phyloP scores from a whole-genome alignment of 2,329 filamentous ascomycete genomes.

The Penicillium sp. region DNA sequence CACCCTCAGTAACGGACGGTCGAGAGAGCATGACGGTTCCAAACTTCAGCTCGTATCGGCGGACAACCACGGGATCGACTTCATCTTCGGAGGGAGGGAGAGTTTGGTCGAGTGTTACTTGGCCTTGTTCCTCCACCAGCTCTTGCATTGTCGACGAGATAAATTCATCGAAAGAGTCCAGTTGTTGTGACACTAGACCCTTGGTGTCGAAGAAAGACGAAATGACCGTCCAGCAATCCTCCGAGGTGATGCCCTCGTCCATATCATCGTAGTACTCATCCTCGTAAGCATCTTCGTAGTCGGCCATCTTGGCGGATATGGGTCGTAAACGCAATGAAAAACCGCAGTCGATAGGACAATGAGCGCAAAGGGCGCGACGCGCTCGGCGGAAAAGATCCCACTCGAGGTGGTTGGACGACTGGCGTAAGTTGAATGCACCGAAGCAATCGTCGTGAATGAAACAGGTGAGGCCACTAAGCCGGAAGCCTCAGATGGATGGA shows the following conservation, averaged over 20 bases:
- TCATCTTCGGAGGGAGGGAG: conserved; percentile 67
- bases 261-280: conserved; percentile 59
- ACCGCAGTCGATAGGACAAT: no score
- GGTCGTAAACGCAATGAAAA: no score
- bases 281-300: conserved; percentile 58
- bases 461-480: no score
- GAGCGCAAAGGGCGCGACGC: conserved; percentile 20
- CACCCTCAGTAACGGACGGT: conserved; percentile 84
- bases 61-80: conserved; percentile 66
- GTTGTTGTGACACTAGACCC: conserved; percentile 90
- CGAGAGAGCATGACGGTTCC: conserved; percentile 80
- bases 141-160: conserved; percentile 89
- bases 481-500: no score
- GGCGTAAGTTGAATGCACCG: no score
- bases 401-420: no score
- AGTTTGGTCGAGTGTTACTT: conserved; percentile 87
- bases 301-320: no score
- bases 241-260: conserved; percentile 73
- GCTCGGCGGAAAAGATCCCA: no score
- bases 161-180: conserved; percentile 97
- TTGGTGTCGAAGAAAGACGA: conserved; percentile 94
- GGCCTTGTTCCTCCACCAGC: conserved; percentile 82
- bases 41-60: conserved; percentile 91
- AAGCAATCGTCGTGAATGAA: no score
- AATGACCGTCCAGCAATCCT: conserved; percentile 98